A percentile compares a stretch with the other conserved stretches of the same genome.
Evolutionary conservation across 73 alveolate species (phyloP).

Genomic region (Paramecium biaurelia): DNA sequence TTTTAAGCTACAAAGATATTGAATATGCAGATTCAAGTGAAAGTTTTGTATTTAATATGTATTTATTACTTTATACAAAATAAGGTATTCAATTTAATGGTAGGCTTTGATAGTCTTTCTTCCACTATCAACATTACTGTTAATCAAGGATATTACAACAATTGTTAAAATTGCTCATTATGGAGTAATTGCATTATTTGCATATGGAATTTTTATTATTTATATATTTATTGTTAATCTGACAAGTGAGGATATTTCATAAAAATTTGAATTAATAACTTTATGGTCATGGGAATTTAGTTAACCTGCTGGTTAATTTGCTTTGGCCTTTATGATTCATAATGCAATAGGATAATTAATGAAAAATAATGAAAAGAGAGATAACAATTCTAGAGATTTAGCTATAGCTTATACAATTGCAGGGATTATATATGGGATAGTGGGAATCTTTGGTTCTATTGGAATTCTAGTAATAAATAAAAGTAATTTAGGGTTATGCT

Average conservation of each 20-base stretch:
- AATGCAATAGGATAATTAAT: constrained; percentile 57
- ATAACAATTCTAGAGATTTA: constrained; percentile 48
- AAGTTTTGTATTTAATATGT: not conserved
- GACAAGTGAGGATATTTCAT: not conserved
- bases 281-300: constrained; percentile 48
- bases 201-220: constrained; percentile 41
- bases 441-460: constrained; percentile 56
- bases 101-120: constrained; percentile 40
- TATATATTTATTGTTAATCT: constrained; percentile 32
- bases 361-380: constrained; percentile 43
- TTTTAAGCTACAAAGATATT: not conserved
- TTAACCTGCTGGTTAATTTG: constrained; percentile 57
- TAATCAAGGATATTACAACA: constrained; percentile 42
- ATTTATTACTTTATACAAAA: not conserved
- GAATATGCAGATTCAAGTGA: not conserved
- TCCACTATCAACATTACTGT: constrained; percentile 42
- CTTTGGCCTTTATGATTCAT: constrained; percentile 64
- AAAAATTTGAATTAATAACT: not conserved
- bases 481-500: not conserved
- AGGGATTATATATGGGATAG: constrained; percentile 48
- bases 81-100: constrained; percentile 56
- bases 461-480: constrained; percentile 16
- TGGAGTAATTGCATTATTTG: constrained; percentile 58
- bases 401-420: constrained; percentile 55
- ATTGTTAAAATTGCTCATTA: constrained; percentile 62